phyloP scores from a whole-genome alignment of 2,329 filamentous ascomycete genomes.

The Ophiostoma piceae region DNA sequence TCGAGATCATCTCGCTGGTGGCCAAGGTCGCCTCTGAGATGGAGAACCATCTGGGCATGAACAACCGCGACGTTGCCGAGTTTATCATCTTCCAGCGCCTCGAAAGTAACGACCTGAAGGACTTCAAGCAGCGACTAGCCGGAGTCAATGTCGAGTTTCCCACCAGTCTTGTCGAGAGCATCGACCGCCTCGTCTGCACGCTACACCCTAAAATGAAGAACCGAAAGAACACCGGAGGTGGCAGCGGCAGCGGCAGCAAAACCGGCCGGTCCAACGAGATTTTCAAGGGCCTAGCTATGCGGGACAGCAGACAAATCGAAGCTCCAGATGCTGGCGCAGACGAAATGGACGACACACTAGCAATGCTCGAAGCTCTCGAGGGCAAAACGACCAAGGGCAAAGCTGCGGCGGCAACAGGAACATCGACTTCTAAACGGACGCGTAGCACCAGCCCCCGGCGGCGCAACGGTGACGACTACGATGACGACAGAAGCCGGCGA shows the following conservation, averaged over 20 bases:
- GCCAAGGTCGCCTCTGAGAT: slow-evolving; percentile 92
- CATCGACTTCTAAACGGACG: not conserved
- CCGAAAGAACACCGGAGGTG: slow-evolving; percentile 34
- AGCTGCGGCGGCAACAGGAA: not conserved
- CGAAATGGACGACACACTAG: slow-evolving; percentile 87
- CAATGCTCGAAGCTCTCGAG: slow-evolving; percentile 80
- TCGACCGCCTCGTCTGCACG: slow-evolving; percentile 80
- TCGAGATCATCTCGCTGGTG: slow-evolving; percentile 90
- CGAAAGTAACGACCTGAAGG: slow-evolving; percentile 62
- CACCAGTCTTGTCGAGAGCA: slow-evolving; percentile 82
- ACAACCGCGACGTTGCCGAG: slow-evolving; percentile 91
- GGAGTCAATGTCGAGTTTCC: slow-evolving; percentile 75
- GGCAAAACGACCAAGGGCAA: slow-evolving; percentile 44
- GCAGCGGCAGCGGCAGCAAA: slow-evolving; percentile 31
- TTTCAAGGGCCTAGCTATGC: slow-evolving; percentile 85
- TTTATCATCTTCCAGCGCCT: slow-evolving; percentile 89
- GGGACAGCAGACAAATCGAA: slow-evolving; percentile 57
- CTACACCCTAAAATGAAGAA: slow-evolving; percentile 87
- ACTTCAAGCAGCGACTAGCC: slow-evolving; percentile 71
- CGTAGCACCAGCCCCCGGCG: slow-evolving; percentile 16
- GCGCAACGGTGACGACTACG: slow-evolving; percentile 26
- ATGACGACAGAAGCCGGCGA: slow-evolving; percentile 27
- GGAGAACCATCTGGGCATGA: slow-evolving; percentile 86
- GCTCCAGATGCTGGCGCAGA: slow-evolving; percentile 42
- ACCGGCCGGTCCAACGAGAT: slow-evolving; percentile 52